Conservation (phyloP, 345 rosid species). For the Dimocarpus longan region DNA sequence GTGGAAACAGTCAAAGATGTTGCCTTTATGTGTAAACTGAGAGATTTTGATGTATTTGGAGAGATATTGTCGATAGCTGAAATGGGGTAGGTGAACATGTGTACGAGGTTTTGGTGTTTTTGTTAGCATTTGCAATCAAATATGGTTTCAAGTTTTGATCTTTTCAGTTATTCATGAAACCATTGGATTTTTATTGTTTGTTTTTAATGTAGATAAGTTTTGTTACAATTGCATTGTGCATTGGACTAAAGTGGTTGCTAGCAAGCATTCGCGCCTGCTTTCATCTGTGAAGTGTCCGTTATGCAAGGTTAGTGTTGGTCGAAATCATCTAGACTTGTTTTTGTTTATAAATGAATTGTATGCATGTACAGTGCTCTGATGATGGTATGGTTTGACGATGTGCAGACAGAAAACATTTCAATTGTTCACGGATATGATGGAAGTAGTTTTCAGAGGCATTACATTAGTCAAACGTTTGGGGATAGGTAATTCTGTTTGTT, state of each 20-base stretch:
- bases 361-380: slow-evolving; percentile 1
- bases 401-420: slow-evolving; percentile 72
- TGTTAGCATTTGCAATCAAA: neutral
- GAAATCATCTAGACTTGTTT: neutral
- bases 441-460: slow-evolving; percentile 60
- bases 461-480: slow-evolving; percentile 38
- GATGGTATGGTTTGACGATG: slow-evolving; percentile 15
- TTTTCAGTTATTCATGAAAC: neutral
- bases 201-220: slow-evolving; percentile 69
- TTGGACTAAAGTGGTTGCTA: slow-evolving; percentile 74
- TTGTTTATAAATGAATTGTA: neutral
- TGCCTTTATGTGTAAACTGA: neutral
- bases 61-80: neutral
- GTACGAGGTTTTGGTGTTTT: neutral
- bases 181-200: neutral
- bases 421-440: slow-evolving; percentile 73
- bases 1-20: neutral
- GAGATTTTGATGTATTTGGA: neutral
- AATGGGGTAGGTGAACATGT: neutral
- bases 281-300: slow-evolving; percentile 75
- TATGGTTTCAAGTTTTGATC: slow-evolving; percentile 1
- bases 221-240: slow-evolving; percentile 78
- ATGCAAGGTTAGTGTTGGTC: slow-evolving; percentile 69
- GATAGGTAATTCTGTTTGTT: slow-evolving; percentile 44
- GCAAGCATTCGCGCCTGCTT: slow-evolving; percentile 47